Percentiles rank a stretch among this genome's conserved stretches.
Evolutionary conservation across 1,139 yeast genomes (phyloP).

Genomic region (Suhomyces bribrorum): DNA sequence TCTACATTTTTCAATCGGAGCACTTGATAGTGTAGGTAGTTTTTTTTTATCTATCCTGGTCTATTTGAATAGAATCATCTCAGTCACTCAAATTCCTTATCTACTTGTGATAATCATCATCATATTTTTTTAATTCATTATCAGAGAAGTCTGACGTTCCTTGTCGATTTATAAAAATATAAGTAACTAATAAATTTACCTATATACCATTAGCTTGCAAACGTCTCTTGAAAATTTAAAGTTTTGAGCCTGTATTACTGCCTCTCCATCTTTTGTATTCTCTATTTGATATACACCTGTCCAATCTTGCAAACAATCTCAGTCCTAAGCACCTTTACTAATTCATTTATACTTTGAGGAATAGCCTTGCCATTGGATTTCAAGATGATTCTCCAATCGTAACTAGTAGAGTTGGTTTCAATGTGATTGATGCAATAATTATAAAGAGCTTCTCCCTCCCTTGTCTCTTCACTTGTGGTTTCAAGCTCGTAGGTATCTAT

Average conservation of each 20-base stretch:
- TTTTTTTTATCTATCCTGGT: constrained; percentile 9
- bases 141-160: constrained; percentile 6
- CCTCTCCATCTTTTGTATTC: too few relatives aligned
- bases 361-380: constrained; percentile 17
- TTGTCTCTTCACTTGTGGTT: constrained; percentile 23
- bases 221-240: too few relatives aligned
- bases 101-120: constrained; percentile 3
- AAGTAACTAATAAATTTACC: constrained; percentile 11
- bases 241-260: too few relatives aligned
- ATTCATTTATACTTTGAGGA: constrained; percentile 28
- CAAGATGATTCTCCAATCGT: constrained; percentile 41
- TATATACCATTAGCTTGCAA: too few relatives aligned
- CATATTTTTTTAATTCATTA: constrained; percentile 12
- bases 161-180: constrained; percentile 10
- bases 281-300: constrained; percentile 33
- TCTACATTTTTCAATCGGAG: constrained; percentile 2
- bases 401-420: constrained; percentile 19
- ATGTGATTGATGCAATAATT: constrained; percentile 29
- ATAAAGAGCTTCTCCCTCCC: constrained; percentile 37
- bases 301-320: constrained; percentile 40
- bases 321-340: constrained; percentile 33
- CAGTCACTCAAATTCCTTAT: constrained; percentile 3
- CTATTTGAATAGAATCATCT: constrained; percentile 2
- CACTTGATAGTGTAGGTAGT: constrained; percentile 11
- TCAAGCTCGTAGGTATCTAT: constrained; percentile 49